Base-by-base conservation (phyloP, 805 yeast genomes). In the Lipomyces oligophaga region DNA sequence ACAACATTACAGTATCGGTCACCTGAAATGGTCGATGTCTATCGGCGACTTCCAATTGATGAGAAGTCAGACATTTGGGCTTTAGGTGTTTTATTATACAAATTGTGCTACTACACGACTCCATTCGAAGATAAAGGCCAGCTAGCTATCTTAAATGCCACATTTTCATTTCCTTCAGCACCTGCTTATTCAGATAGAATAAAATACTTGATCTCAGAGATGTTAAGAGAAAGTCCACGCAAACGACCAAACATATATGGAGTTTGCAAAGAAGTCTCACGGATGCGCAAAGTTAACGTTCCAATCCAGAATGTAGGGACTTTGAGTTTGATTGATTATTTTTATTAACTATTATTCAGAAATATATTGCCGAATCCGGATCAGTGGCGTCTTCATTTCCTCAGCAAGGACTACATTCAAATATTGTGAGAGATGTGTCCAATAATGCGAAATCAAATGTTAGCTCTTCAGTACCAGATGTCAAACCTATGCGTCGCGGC, bases 51-150 rank as follows among this genome's bases (percentile, higher is more conserved):
- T 38, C 93, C 96, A 1, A 84, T 90, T 33, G 93, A 90, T 65
- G 94, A 89, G 60, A 87, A 87, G 65, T 75, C 90, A 5, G 98
- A 90, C 67, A 85, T 90, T 38, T 90, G 98, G 98, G 98, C 98
- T 0, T 69, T 90, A 38, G 98, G 98, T 8, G 82, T 93, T 26
- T 85, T 93, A 53, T 71, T 93, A 41, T 90, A 85, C 71, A 90
- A 90, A 63, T 71, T 90, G 52, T 83, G 96, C 67, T 90, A 84
- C 67, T 90, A 86, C 66, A 89, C 84, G 1, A 90, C 98, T 1
- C 98, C 98, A 1, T 90, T 93, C 65, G 98, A 90, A 66, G 61
- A 68, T 36, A 81, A 83, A 34, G 86, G 87, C 32, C 95, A 86
- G 55, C 73, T 86, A 58, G 95, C 95, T 3, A 85, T 90, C 34